phyloP scores from a whole-genome alignment of 140 eudicot genomes.

The Bidens hawaiensis region DNA sequence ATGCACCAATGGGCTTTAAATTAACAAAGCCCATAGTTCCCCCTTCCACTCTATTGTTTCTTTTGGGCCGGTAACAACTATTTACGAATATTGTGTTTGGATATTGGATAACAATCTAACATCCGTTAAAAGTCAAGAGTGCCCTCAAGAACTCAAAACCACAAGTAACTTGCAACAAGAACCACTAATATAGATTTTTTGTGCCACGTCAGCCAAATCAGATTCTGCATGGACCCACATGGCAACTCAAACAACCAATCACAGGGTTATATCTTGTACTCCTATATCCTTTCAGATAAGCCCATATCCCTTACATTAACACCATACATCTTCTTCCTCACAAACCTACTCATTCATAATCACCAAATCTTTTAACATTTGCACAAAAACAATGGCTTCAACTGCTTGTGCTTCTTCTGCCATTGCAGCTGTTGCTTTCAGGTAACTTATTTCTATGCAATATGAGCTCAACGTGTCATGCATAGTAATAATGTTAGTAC shows the following conservation, averaged over 20 bases:
- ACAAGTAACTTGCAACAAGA: constrained; percentile 26
- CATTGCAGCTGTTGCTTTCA: constrained; percentile 81
- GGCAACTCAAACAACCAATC: constrained; percentile 76
- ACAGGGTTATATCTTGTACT: constrained; percentile 28
- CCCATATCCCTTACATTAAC: constrained; percentile 40
- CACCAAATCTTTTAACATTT: constrained; percentile 12
- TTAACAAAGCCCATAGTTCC: too few relatives aligned
- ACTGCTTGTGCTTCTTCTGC: constrained; percentile 86
- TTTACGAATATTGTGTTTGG: too few relatives aligned
- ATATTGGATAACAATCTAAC: too few relatives aligned
- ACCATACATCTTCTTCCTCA: constrained; percentile 21
- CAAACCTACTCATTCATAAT: constrained; percentile 11
- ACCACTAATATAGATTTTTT: constrained; percentile 52
- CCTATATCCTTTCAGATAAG: constrained; percentile 81
- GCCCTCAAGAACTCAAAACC: constrained; percentile 16
- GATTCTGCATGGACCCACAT: constrained; percentile 58
- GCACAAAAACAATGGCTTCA: constrained; percentile 63
- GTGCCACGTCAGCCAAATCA: constrained; percentile 25
- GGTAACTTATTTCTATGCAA: too few relatives aligned
- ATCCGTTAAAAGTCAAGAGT: background rate
- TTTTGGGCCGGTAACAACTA: too few relatives aligned
- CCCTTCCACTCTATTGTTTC: too few relatives aligned
- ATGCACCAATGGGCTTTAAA: too few relatives aligned
- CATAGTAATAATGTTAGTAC: too few relatives aligned
- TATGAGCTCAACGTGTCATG: too few relatives aligned